Percentiles rank a stretch among this genome's conserved stretches.
Evolutionary conservation across 805 yeast species (phyloP).

Genomic region (Helenozyma rhizophorensis): DNA sequence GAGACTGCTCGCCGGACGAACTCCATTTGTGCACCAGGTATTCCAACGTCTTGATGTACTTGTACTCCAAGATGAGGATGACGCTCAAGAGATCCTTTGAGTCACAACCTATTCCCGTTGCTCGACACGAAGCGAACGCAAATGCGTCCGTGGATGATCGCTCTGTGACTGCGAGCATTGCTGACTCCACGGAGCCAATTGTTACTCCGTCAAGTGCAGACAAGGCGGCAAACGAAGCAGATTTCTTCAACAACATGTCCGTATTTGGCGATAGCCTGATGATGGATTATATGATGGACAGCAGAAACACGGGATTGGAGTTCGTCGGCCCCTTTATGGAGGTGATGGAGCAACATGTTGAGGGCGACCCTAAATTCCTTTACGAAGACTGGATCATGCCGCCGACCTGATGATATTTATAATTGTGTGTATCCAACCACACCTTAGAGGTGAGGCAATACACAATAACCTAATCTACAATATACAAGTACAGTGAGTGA

Average conservation of each 20-base stretch:
- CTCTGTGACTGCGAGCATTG: neutral
- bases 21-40: conserved; percentile 78
- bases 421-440: too few relatives aligned
- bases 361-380: conserved; percentile 13
- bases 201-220: too few relatives aligned
- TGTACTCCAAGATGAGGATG: conserved; percentile 70
- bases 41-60: conserved; percentile 68
- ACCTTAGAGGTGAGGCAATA: too few relatives aligned
- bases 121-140: neutral
- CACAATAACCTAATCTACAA: too few relatives aligned
- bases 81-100: conserved; percentile 27
- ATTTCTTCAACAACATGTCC: conserved; percentile 1
- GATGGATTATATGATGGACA: conserved; percentile 41
- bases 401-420: neutral
- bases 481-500: too few relatives aligned
- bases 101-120: too few relatives aligned
- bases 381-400: conserved; percentile 14
- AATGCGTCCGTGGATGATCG: neutral
- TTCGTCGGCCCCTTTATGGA: conserved; percentile 75
- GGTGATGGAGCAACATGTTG: conserved; percentile 66
- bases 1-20: conserved; percentile 88
- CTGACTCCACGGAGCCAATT: too few relatives aligned
- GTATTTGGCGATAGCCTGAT: conserved; percentile 36
- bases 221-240: neutral
- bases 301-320: conserved; percentile 33